Evolutionary conservation across 179 eudicot genomes (phyloP).

Genomic region (Camellia oleifera): DNA sequence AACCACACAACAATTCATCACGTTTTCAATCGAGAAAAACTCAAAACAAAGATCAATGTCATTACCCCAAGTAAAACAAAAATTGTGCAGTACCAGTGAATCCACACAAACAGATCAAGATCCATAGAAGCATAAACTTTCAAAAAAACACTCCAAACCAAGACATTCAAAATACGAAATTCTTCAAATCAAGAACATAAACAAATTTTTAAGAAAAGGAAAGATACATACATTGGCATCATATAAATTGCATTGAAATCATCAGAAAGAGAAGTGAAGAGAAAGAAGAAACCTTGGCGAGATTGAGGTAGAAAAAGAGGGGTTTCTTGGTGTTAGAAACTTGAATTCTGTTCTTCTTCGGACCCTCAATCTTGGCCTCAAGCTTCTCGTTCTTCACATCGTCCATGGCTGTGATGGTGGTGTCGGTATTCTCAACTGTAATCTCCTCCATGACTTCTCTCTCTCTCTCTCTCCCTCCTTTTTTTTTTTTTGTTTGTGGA

Average conservation of each 20-base stretch:
- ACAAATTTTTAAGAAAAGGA: neutral
- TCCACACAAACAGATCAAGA: constrained; percentile 5
- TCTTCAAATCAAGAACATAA: neutral
- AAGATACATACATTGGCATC: no score
- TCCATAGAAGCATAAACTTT: neutral
- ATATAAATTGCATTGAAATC: neutral
- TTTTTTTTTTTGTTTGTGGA: neutral
- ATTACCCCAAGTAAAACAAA: neutral
- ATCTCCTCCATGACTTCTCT: constrained; percentile 7
- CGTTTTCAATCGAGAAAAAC: neutral
- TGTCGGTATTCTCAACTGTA: constrained; percentile 13
- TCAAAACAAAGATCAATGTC: neutral
- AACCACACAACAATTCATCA: no score
- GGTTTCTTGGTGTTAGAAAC: constrained; percentile 33
- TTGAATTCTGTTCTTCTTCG: constrained; percentile 24
- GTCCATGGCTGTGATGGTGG: neutral
- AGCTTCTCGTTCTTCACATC: neutral
- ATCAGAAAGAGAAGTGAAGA: neutral
- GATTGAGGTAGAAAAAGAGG: constrained; percentile 32
- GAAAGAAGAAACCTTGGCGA: constrained; percentile 23
- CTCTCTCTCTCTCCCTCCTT: constrained; percentile 13
- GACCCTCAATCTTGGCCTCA: constrained; percentile 8
- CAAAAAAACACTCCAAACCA: neutral
- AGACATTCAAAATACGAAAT: neutral
- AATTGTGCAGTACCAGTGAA: neutral